Conservation (phyloP, 345 rosid genomes). For the Aquilaria sinensis region DNA sequence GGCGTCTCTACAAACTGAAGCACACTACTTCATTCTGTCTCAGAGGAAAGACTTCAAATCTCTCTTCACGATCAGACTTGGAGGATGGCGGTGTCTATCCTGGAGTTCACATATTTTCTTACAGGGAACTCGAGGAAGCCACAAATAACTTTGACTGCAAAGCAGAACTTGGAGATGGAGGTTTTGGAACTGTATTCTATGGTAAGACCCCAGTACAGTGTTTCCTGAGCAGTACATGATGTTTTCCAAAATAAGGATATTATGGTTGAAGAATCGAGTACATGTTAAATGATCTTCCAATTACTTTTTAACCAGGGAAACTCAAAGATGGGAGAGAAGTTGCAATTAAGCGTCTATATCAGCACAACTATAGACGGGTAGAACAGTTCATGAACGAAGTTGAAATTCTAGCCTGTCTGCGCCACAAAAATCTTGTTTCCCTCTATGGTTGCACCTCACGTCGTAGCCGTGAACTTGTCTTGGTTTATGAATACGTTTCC, state of each 20-base stretch:
- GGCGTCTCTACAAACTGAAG: slow-evolving; percentile 15
- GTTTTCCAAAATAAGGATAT: neutral
- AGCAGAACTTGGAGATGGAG: slow-evolving; percentile 62
- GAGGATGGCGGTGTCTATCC: slow-evolving; percentile 31
- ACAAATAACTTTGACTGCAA: slow-evolving; percentile 42
- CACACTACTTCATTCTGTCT: slow-evolving; percentile 15
- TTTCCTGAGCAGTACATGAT: neutral
- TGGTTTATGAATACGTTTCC: slow-evolving; percentile 57
- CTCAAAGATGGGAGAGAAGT: slow-evolving; percentile 63
- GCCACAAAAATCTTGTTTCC: slow-evolving; percentile 58
- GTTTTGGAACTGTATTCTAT: slow-evolving; percentile 60
- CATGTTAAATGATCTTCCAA: slow-evolving; percentile 2
- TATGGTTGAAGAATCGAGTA: neutral
- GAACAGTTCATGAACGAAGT: slow-evolving; percentile 60
- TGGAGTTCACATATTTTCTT: slow-evolving; percentile 49
- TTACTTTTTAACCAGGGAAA: slow-evolving; percentile 32
- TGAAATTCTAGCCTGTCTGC: slow-evolving; percentile 49
- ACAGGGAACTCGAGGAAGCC: slow-evolving; percentile 55
- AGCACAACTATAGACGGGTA: slow-evolving; percentile 39
- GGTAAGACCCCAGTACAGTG: slow-evolving; percentile 30
- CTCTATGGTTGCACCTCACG: slow-evolving; percentile 63
- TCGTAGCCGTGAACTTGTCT: slow-evolving; percentile 49
- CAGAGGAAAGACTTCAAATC: slow-evolving; percentile 17
- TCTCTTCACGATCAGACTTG: slow-evolving; percentile 28
- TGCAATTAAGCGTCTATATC: slow-evolving; percentile 61